phyloP scores from a whole-genome alignment of 257 asterid species.

The Salvia hispanica region DNA sequence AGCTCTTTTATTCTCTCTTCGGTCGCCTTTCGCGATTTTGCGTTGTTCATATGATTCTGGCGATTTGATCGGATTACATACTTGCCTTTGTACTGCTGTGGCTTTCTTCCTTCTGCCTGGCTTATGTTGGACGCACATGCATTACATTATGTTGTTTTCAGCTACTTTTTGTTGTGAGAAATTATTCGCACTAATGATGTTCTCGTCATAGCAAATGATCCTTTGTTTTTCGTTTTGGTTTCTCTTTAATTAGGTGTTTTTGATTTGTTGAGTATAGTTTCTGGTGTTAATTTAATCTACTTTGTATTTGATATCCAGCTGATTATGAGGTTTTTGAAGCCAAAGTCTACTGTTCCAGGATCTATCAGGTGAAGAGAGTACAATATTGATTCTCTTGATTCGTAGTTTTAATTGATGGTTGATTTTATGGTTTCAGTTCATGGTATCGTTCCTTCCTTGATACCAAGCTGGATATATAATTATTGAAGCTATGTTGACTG shows the following conservation, averaged over 20 bases:
- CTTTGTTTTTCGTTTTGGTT: neutral
- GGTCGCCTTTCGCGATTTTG: neutral
- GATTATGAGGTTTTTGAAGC: conserved; percentile 19
- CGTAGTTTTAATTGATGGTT: neutral
- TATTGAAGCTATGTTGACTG: conserved; percentile 11
- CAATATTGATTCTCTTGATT: neutral
- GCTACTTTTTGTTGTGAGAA: conserved; percentile 6
- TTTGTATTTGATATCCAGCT: neutral
- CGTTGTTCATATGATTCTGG: neutral
- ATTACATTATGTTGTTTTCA: conserved; percentile 17
- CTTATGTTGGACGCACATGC: conserved; percentile 30
- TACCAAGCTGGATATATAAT: neutral
- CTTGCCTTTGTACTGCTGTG: no score
- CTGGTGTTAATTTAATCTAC: conserved; percentile 17
- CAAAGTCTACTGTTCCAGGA: neutral
- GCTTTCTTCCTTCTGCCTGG: conserved; percentile 1
- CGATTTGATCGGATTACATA: conserved; percentile 11
- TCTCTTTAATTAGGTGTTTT: neutral
- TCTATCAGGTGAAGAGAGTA: conserved; percentile 6
- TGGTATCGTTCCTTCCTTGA: conserved; percentile 8
- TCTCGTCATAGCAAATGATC: neutral
- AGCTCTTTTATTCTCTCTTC: no score
- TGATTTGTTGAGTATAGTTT: neutral
- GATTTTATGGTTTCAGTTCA: conserved; percentile 16
- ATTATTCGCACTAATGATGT: neutral